These are phyloP conservation scores for Corylus heterophylla DNA, from an alignment of 306 rosid genomes.

Conservation along the genomic window DNA sequence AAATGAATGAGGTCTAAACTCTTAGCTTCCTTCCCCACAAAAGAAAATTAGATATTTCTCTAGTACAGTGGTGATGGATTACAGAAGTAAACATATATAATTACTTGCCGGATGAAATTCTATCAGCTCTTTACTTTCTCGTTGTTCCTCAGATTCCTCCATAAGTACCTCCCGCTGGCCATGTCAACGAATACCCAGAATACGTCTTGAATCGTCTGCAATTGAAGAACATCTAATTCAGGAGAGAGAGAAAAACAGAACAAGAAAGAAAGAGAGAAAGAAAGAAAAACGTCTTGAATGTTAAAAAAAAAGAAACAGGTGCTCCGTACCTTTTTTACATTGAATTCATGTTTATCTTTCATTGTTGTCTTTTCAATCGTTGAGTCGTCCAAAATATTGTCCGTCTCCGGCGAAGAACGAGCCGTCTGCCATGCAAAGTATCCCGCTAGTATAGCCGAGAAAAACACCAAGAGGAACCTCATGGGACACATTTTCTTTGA, in stretches of 20 bases:
- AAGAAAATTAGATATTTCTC: constrained; percentile 12
- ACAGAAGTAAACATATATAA: background rate
- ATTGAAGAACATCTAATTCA: constrained; percentile 21
- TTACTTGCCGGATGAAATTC: background rate
- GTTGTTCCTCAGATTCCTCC: constrained; percentile 58
- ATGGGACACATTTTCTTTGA: constrained; percentile 64
- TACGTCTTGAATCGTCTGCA: constrained; percentile 49
- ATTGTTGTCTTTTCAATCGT: constrained; percentile 17
- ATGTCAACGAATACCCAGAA: constrained; percentile 71
- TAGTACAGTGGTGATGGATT: background rate
- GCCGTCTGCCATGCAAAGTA: constrained; percentile 65
- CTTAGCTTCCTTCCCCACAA: background rate
- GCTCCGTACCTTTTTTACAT: constrained; percentile 37
- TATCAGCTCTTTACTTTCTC: constrained; percentile 31
- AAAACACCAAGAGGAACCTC: constrained; percentile 69
- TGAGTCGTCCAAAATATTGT: constrained; percentile 15
- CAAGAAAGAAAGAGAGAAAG: background rate
- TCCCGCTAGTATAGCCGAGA: constrained; percentile 65
- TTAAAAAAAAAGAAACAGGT: background rate
- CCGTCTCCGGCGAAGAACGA: constrained; percentile 38
- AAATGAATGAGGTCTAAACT: background rate
- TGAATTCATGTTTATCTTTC: constrained; percentile 15
- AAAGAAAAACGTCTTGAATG: background rate
- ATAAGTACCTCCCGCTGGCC: constrained; percentile 79
- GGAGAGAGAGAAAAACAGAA: background rate